phyloP scores from a whole-genome alignment of 371 early-diverging fungal genomes.

The Capillidium rhysosporum region DNA sequence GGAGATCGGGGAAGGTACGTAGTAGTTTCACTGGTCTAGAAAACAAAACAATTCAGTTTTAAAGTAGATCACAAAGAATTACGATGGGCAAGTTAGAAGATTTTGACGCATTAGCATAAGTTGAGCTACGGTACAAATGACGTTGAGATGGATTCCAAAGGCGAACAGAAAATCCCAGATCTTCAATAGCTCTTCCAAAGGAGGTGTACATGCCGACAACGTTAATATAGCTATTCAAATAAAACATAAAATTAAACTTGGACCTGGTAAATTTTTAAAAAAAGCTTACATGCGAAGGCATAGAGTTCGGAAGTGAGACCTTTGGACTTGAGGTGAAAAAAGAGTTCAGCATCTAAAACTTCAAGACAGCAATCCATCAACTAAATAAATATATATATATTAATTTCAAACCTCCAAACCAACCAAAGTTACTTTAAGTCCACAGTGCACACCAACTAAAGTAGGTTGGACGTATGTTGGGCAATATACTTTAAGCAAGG shows the following conservation, averaged over 20 bases:
- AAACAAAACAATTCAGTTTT: not conserved
- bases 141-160: constrained; percentile 77
- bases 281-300: constrained; percentile 62
- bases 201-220: constrained; percentile 73
- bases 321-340: constrained; percentile 46
- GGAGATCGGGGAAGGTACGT: constrained; percentile 53
- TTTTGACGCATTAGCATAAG: constrained; percentile 49
- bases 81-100: constrained; percentile 41
- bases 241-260: not conserved
- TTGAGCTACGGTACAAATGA: constrained; percentile 72
- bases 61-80: not conserved
- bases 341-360: constrained; percentile 50
- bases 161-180: constrained; percentile 88
- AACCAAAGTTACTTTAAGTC: constrained; percentile 38
- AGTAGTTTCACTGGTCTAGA: constrained; percentile 57
- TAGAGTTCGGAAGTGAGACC: constrained; percentile 55
- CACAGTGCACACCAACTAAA: constrained; percentile 80
- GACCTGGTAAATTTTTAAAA: not conserved
- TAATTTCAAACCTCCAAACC: not conserved
- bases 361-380: constrained; percentile 63
- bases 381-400: constrained; percentile 18
- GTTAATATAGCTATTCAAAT: constrained; percentile 76
- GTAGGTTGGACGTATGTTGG: constrained; percentile 84
- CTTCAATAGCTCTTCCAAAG: constrained; percentile 53
- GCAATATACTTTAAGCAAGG: constrained; percentile 62